phyloP scores from a whole-genome alignment of 495 filamentous ascomycete genomes.

The Neurospora intermedia region DNA sequence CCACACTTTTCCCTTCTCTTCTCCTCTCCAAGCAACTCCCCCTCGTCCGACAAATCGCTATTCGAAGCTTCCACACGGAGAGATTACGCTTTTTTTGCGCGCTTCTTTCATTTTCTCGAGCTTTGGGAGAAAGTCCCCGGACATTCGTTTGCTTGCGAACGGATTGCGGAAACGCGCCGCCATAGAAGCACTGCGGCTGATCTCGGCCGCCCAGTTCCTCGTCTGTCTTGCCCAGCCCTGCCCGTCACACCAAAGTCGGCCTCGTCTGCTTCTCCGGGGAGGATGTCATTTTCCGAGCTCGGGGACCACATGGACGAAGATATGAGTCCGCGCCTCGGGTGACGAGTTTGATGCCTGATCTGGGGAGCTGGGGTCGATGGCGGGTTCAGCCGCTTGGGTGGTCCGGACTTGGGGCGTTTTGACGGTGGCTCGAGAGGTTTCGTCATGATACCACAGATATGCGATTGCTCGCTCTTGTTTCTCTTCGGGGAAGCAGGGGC shows the following conservation, averaged over 20 bases:
- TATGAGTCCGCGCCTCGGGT: constrained; percentile 64
- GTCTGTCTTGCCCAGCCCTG: constrained; percentile 36
- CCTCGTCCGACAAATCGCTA: constrained; percentile 99
- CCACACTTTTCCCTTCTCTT: constrained; percentile 19
- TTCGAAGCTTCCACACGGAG: constrained; percentile 97
- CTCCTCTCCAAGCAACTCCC: constrained; percentile 42
- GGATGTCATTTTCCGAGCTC: constrained; percentile 11
- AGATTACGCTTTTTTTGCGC: constrained; percentile 27
- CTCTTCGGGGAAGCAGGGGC: constrained; percentile 20
- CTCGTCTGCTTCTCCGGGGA: not conserved
- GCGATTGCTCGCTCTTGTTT: constrained; percentile 68
- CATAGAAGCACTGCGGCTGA: constrained; percentile 86
- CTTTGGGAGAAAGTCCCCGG: constrained; percentile 99
- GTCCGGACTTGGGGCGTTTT: constrained; percentile 29
- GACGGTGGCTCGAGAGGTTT: constrained; percentile 45
- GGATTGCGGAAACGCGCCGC: constrained; percentile 92
- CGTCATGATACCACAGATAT: constrained; percentile 94
- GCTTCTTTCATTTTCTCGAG: constrained; percentile 31
- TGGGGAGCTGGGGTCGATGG: constrained; percentile 22
- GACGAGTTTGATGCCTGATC: constrained; percentile 13
- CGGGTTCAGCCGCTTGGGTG: constrained; percentile 27
- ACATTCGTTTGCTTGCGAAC: constrained; percentile 50
- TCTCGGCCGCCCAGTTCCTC: constrained; percentile 49
- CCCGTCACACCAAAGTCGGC: constrained; percentile 28
- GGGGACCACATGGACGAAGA: constrained; percentile 64